Evolutionary conservation across 108 stramenopile genomes (phyloP).

Genomic region (Cyclostephanos tholiformis): DNA sequence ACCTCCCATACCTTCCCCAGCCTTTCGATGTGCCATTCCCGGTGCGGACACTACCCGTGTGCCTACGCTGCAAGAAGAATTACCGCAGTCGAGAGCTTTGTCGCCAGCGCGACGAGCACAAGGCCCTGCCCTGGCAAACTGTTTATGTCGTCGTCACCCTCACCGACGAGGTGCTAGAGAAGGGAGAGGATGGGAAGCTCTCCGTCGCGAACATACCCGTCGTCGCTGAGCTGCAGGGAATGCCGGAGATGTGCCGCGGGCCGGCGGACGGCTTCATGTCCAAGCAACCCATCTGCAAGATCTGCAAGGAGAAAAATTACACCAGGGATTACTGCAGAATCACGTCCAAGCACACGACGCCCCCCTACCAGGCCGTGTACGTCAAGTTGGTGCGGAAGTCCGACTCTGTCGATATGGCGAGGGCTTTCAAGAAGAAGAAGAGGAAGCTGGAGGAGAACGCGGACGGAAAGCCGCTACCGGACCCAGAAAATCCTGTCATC

Average conservation of each 20-base stretch:
- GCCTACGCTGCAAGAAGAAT: slow-evolving; percentile 76
- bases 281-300: slow-evolving; percentile 12
- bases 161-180: slow-evolving; percentile 14
- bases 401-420: background rate
- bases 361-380: slow-evolving; percentile 12
- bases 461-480: slow-evolving; percentile 8
- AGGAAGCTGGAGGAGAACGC: slow-evolving; percentile 10
- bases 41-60: slow-evolving; percentile 63
- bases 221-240: slow-evolving; percentile 6
- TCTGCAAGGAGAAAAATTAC: slow-evolving; percentile 21
- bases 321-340: slow-evolving; percentile 12
- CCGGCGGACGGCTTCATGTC: slow-evolving; percentile 13
- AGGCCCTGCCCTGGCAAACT: slow-evolving; percentile 76
- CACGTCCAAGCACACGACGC: slow-evolving; percentile 17
- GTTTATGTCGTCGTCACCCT: slow-evolving; percentile 52
- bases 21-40: slow-evolving; percentile 65
- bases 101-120: slow-evolving; percentile 68
- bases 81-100: slow-evolving; percentile 71
- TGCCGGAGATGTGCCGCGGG: slow-evolving; percentile 15
- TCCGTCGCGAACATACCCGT: slow-evolving; percentile 15
- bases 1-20: slow-evolving; percentile 72
- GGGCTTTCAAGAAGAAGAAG: slow-evolving; percentile 10
- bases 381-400: slow-evolving; percentile 15
- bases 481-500: background rate
- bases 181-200: slow-evolving; percentile 10